phyloP scores from a whole-genome alignment of 2,329 filamentous ascomycete genomes.

The Davidsoniella australis region DNA sequence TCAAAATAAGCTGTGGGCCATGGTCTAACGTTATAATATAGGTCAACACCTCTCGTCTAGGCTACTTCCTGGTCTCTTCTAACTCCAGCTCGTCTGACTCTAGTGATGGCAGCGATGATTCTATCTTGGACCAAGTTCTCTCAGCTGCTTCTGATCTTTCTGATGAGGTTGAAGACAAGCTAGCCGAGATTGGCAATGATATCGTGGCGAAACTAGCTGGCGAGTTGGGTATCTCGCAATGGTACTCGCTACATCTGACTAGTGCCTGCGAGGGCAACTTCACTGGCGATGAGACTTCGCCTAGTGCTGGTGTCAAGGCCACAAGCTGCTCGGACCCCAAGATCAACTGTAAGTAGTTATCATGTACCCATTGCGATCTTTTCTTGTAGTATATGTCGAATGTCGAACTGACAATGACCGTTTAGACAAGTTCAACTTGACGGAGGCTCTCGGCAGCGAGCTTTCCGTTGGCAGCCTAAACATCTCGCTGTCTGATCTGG shows the following conservation, averaged over 20 bases:
- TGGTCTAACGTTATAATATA: slow-evolving; percentile 9
- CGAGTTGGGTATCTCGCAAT: slow-evolving; percentile 29
- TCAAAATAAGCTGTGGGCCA: not conserved
- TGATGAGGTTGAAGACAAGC: slow-evolving; percentile 16
- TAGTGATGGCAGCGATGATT: slow-evolving; percentile 15
- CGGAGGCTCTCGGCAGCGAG: slow-evolving; percentile 28
- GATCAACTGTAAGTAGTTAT: slow-evolving; percentile 21
- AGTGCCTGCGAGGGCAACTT: slow-evolving; percentile 29
- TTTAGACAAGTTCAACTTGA: slow-evolving; percentile 28
- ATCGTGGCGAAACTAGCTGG: slow-evolving; percentile 25
- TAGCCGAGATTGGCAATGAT: slow-evolving; percentile 20
- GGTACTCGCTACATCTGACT: slow-evolving; percentile 35
- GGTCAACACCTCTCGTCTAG: slow-evolving; percentile 10
- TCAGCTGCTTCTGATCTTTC: slow-evolving; percentile 11
- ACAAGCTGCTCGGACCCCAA: slow-evolving; percentile 27
- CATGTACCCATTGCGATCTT: not conserved
- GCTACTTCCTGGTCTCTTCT: slow-evolving; percentile 6
- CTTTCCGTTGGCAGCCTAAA: slow-evolving; percentile 28
- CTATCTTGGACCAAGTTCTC: slow-evolving; percentile 18
- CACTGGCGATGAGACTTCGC: slow-evolving; percentile 22
- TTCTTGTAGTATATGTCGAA: not conserved
- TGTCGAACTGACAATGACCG: not conserved
- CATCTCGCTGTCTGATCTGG: slow-evolving; percentile 28
- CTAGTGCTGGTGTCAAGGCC: slow-evolving; percentile 22
- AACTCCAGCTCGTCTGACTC: slow-evolving; percentile 15